Evolutionary conservation across 495 filamentous ascomycete genomes (phyloP).

Genomic region (Neurospora tetraspora): DNA sequence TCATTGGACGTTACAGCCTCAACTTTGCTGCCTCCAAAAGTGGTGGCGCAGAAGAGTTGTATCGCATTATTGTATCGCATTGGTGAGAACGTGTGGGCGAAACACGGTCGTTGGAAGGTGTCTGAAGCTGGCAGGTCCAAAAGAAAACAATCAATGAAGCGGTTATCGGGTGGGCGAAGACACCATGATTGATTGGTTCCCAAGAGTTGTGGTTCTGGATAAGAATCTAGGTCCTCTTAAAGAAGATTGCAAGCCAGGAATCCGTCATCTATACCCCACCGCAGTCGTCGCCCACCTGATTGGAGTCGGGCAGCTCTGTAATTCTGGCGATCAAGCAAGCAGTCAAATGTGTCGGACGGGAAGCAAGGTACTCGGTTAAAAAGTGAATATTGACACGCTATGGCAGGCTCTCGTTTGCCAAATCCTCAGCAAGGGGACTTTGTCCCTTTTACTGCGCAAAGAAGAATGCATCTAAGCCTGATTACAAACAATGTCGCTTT

Average conservation of each 20-base stretch:
- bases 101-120: not conserved
- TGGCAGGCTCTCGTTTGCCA: not conserved
- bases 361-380: not conserved
- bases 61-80: not conserved
- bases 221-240: not conserved
- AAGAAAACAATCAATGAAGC: not conserved
- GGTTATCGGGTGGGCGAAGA: not conserved
- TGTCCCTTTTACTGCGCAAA: not conserved
- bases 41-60: not conserved
- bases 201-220: not conserved
- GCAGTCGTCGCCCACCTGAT: not conserved
- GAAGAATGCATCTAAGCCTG: too few species aligned
- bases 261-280: not conserved
- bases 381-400: not conserved
- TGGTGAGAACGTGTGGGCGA: not conserved
- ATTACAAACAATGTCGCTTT: too few species aligned
- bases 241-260: not conserved
- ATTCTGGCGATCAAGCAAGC: not conserved
- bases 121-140: not conserved
- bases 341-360: not conserved
- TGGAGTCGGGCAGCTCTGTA: not conserved
- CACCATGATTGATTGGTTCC: not conserved
- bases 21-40: not conserved
- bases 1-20: not conserved
- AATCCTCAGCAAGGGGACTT: not conserved